Conservation (phyloP, 1,139 yeast species). For the Zhuliangozyma blackwelliae region DNA sequence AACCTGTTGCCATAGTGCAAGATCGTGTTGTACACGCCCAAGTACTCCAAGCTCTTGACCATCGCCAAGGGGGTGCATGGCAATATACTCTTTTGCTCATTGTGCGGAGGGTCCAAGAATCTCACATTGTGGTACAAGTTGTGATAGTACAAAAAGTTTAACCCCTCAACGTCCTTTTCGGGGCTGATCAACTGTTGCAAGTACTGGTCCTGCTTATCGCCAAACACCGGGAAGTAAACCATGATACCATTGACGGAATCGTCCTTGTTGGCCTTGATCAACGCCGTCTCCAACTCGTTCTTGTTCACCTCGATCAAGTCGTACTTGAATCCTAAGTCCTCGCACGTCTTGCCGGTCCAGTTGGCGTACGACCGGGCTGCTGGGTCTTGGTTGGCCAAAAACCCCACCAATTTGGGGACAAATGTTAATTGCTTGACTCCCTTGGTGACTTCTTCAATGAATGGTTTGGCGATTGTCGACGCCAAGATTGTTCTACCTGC, state of each 20-base stretch:
- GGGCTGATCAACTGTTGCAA: conserved; percentile 83
- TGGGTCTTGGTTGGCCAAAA: conserved; percentile 88
- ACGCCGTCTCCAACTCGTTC: conserved; percentile 79
- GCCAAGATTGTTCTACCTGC: conserved; percentile 85
- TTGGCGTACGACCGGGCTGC: conserved; percentile 94
- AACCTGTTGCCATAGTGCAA: conserved; percentile 86
- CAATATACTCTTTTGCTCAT: conserved; percentile 75
- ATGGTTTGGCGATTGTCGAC: conserved; percentile 79
- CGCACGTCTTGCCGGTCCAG: conserved; percentile 93
- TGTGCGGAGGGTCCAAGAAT: conserved; percentile 63
- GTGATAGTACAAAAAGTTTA: conserved; percentile 85
- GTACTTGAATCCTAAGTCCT: conserved; percentile 77
- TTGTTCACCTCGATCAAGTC: conserved; percentile 71
- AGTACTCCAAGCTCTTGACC: conserved; percentile 85
- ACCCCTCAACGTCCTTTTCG: conserved; percentile 94
- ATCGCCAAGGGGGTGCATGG: conserved; percentile 97
- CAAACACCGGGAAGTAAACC: conserved; percentile 98
- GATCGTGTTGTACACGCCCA: conserved; percentile 80
- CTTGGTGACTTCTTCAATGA: conserved; percentile 62
- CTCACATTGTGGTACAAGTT: conserved; percentile 92
- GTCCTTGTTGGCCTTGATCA: conserved; percentile 78
- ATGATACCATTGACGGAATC: conserved; percentile 81
- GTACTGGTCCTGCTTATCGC: conserved; percentile 91
- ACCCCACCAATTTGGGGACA: conserved; percentile 79
- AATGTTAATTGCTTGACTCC: conserved; percentile 51